A percentile compares a stretch with the other conserved stretches of the same genome.
phyloP scores from a whole-genome alignment of 306 rosid species.

The Sicyos edulis region DNA sequence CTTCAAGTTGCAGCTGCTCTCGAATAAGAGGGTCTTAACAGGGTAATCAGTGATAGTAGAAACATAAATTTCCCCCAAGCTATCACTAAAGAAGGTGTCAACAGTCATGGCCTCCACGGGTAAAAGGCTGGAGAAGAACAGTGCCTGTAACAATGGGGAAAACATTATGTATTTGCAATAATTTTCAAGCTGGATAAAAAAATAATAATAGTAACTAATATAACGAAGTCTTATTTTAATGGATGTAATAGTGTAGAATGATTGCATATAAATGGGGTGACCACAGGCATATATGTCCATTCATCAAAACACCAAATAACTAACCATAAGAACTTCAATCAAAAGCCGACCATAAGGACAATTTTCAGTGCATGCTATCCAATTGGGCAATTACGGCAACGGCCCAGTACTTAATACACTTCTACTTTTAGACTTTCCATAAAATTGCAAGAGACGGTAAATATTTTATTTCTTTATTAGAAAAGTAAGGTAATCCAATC shows the following conservation, averaged over 20 bases:
- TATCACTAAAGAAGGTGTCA: constrained; percentile 22
- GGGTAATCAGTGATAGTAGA: constrained; percentile 29
- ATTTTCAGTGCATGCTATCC: not conserved
- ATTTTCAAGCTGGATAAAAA: not conserved
- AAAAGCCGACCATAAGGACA: not conserved
- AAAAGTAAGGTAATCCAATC: not conserved
- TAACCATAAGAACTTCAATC: too few species aligned
- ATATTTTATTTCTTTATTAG: not conserved
- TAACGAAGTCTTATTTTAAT: not conserved
- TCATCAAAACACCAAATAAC: not conserved
- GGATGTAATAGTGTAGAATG: not conserved
- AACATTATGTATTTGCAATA: constrained; percentile 1
- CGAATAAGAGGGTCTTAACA: constrained; percentile 33
- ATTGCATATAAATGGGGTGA: not conserved
- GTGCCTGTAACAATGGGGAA: constrained; percentile 30
- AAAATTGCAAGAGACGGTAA: not conserved
- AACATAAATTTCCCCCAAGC: constrained; percentile 20
- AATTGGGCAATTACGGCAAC: not conserved
- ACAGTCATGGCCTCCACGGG: constrained; percentile 35
- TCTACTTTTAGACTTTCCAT: not conserved
- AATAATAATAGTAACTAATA: not conserved
- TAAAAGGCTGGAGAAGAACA: constrained; percentile 34
- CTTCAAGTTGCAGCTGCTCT: constrained; percentile 25
- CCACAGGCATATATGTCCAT: not conserved
- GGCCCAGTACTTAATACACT: not conserved